Percentiles rank a stretch among this genome's conserved stretches.
phyloP scores from a whole-genome alignment of 129 eudicot species.

The Tagetes patula region DNA sequence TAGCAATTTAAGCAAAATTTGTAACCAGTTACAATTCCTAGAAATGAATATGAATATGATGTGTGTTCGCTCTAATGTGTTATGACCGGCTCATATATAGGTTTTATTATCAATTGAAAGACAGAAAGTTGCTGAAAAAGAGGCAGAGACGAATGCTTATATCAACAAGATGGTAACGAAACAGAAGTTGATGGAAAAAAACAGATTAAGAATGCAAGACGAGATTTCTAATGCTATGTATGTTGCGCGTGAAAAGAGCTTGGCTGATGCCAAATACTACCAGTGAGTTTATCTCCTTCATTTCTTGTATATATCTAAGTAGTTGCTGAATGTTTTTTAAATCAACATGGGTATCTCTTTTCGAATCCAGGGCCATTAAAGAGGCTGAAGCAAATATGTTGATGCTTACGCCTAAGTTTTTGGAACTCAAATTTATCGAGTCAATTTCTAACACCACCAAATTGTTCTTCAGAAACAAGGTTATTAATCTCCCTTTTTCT shows the following conservation, averaged over 20 bases:
- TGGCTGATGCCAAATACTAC: conserved; percentile 86
- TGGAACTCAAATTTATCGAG: conserved; percentile 79
- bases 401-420: conserved; percentile 80
- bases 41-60: too few relatives aligned
- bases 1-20: too few relatives aligned
- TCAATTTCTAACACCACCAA: conserved; percentile 79
- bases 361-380: conserved; percentile 59
- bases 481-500: conserved; percentile 22
- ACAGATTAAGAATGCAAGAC: conserved; percentile 71
- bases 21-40: too few relatives aligned
- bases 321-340: neutral
- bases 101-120: conserved; percentile 81
- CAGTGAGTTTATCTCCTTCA: conserved; percentile 35
- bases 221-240: conserved; percentile 86
- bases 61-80: too few relatives aligned
- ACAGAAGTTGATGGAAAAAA: conserved; percentile 84
- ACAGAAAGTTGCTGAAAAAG: conserved; percentile 90
- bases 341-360: neutral
- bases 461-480: conserved; percentile 85
- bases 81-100: too few relatives aligned
- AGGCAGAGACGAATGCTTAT: conserved; percentile 93
- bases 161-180: conserved; percentile 88
- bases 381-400: conserved; percentile 93
- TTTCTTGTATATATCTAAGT: neutral
- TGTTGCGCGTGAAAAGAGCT: conserved; percentile 81